Evolutionary conservation across 805 yeast species (phyloP).

Genomic region (Yarrowia keelungensis): DNA sequence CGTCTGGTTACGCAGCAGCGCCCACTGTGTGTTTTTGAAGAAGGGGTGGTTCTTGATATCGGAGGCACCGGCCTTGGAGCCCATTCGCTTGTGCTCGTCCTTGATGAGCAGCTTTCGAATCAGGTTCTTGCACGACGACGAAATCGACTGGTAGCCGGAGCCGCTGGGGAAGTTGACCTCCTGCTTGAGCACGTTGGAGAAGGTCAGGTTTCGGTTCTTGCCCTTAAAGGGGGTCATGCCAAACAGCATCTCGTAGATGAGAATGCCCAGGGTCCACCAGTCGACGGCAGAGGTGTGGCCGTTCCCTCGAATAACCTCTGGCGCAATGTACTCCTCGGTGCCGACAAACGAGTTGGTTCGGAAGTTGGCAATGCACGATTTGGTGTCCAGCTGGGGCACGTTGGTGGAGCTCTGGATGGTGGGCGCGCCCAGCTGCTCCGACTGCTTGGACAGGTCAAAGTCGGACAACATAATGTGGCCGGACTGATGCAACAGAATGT

Average conservation of each 20-base stretch:
- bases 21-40: conserved; percentile 95
- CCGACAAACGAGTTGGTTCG: conserved; percentile 98
- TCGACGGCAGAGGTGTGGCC: conserved; percentile 99
- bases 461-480: conserved; percentile 99
- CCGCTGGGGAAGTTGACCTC: conserved; percentile 82
- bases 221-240: conserved; percentile 99
- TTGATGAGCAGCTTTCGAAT: conserved; percentile 83
- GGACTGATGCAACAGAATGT: conserved; percentile 89
- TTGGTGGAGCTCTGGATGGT: conserved; percentile 57
- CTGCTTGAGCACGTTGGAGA: conserved; percentile 81
- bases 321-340: conserved; percentile 98
- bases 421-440: conserved; percentile 78
- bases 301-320: conserved; percentile 95
- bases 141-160: conserved; percentile 58
- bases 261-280: conserved; percentile 99
- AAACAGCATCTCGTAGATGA: conserved; percentile 90
- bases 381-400: conserved; percentile 82
- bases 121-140: conserved; percentile 78
- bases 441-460: conserved; percentile 92
- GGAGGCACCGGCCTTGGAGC: conserved; percentile 93
- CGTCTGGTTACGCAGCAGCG: conserved; percentile 84
- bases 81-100: conserved; percentile 87
- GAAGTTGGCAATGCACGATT: conserved; percentile 93
- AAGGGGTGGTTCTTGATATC: conserved; percentile 91
- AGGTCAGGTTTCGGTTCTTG: conserved; percentile 83